Conservation (phyloP, 352 stramenopile genomes). For the Phytophthora capsici region DNA sequence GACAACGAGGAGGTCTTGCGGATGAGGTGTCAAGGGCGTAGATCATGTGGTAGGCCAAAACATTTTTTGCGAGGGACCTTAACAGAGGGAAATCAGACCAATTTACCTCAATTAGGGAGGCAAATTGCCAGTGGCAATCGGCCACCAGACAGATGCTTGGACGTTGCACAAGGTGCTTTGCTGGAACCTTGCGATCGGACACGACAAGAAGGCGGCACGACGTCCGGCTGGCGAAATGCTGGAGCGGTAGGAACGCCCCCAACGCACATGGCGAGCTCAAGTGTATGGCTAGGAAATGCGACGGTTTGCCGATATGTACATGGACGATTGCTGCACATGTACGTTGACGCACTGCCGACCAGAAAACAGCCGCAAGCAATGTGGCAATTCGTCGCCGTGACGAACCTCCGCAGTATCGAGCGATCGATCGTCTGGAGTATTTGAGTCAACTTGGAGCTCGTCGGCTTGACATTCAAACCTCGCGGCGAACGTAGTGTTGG, state of each 20-base stretch:
- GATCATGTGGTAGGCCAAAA: no score
- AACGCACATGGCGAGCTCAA: conserved; percentile 24
- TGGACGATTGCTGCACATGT: no score
- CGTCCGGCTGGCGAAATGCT: background rate
- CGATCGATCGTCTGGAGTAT: no score
- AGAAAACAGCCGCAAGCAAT: conserved; percentile 1
- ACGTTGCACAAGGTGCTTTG: background rate
- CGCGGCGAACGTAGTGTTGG: no score
- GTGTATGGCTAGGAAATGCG: conserved; percentile 10
- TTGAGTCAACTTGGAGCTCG: background rate
- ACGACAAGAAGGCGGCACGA: background rate
- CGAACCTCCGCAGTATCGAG: background rate
- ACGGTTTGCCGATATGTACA: no score
- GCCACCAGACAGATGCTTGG: background rate
- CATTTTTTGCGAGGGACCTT: no score
- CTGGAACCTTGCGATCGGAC: conserved; percentile 15
- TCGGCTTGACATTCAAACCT: background rate
- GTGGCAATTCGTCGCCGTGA: background rate
- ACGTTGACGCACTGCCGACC: background rate
- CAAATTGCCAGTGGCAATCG: conserved; percentile 5
- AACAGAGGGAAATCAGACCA: no score
- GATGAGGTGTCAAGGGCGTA: no score
- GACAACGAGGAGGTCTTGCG: no score
- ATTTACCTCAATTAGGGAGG: no score
- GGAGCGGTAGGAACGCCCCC: conserved; percentile 1